A percentile compares a stretch with the other conserved stretches of the same genome.
Evolutionary conservation across 176 grass and related monocot species (phyloP).

Genomic region (Oryza meyeriana): DNA sequence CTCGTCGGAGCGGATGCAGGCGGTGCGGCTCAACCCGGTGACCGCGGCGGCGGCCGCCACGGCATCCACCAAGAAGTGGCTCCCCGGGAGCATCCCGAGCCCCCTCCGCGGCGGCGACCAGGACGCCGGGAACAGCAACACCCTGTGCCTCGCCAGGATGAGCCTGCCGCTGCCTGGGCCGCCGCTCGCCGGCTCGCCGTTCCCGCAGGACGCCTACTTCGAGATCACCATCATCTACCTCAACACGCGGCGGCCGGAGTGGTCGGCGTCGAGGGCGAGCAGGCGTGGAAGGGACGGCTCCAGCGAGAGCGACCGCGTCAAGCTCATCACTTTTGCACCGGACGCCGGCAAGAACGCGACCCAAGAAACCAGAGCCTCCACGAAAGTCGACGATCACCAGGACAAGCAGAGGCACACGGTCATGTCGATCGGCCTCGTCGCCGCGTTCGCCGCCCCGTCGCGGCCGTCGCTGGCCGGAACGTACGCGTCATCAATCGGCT

Average conservation of each 20-base stretch:
- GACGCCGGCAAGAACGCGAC: neutral
- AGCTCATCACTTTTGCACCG: conserved; percentile 49
- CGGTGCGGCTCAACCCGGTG: conserved; percentile 71
- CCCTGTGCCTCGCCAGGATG: conserved; percentile 57
- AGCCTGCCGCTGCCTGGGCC: conserved; percentile 78
- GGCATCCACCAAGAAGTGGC: conserved; percentile 31
- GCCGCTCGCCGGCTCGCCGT: conserved; percentile 57
- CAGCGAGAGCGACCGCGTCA: conserved; percentile 55
- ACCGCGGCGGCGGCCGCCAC: neutral
- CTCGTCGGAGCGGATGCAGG: conserved; percentile 77
- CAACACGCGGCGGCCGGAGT: conserved; percentile 46
- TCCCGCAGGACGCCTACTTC: conserved; percentile 86
- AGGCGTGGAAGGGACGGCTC: conserved; percentile 33
- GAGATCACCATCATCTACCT: conserved; percentile 93
- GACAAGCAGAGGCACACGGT: conserved; percentile 38
- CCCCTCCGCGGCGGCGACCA: conserved; percentile 24
- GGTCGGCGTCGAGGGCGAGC: conserved; percentile 46
- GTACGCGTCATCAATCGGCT: conserved; percentile 75
- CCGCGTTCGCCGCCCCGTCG: neutral
- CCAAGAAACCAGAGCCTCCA: conserved; percentile 26
- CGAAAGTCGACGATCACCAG: conserved; percentile 28
- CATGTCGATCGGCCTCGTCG: conserved; percentile 70
- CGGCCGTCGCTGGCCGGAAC: conserved; percentile 54
- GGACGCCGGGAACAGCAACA: neutral
- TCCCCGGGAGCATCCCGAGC: conserved; percentile 38